Base-by-base conservation (phyloP, 2,329 filamentous ascomycete species). In the Penicillium sp. region DNA sequence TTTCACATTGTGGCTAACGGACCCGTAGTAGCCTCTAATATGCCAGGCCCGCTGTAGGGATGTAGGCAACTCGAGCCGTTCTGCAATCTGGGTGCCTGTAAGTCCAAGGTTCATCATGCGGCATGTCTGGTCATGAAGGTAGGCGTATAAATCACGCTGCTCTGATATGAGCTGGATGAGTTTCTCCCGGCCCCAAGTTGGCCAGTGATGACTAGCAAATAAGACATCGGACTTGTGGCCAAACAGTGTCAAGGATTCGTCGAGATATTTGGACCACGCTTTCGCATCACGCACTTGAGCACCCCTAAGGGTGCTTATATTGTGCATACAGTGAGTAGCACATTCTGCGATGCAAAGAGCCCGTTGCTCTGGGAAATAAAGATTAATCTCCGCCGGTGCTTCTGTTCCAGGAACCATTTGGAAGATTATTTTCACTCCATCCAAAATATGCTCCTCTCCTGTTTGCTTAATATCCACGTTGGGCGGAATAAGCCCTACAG, bases 351-450 rank as follows among this genome's bases (percentile, higher is more conserved):
- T 67, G 47, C 65, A 75, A 0, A 79, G 59, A 1, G 77, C 75
- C 8, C 57, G 55, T 33, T 69, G 60, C 2, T 73, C 53, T 1
- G 75, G 76, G 42, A 79, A 71, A 47, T 73, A 70, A 33, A 79
- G 66, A 55, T 75, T 75, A 52, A 79, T 63, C 58, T 79, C 76
- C 0, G 75, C 61, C 0, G 75, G 77, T 1, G 77, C 76, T 53
- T 79, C 77, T 0, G 77, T 76, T 1, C 64, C 73, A 0, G 75
- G 75, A 0, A 70, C 68, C 60, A 78, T 65, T 51, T 79, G 76
- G 54, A 76, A 78, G 1, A 69, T 53, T 8, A 79, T 69, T 11
- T 63, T 46, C 1, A 78, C 58, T 2, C 72, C 74, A 23, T 75
- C 74, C 5, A 76, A 55, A 0, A 59, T 48, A 16, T 43, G 23